phyloP scores from a whole-genome alignment of 306 rosid genomes.

The Bauhinia variegata region DNA sequence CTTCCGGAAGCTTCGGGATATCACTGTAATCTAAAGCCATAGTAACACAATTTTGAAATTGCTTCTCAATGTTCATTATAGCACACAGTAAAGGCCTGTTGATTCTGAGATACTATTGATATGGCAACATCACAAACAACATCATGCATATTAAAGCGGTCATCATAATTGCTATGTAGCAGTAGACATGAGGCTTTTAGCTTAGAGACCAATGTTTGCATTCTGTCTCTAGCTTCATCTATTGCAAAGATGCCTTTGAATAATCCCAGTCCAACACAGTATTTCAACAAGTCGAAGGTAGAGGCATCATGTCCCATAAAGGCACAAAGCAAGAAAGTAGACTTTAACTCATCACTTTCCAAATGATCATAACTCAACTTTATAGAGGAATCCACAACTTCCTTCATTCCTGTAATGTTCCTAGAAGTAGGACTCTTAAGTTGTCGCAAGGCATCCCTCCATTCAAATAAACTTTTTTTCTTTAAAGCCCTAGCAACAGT shows the following conservation, averaged over 20 bases:
- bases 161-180: background rate
- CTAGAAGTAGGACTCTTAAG: background rate
- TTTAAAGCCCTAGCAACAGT: conserved; percentile 10
- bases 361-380: background rate
- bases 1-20: conserved; percentile 3
- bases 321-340: background rate
- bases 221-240: conserved; percentile 1
- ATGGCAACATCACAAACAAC: conserved; percentile 36
- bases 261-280: conserved; percentile 4
- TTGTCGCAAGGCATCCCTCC: conserved; percentile 19
- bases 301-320: too few relatives aligned
- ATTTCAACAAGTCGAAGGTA: background rate
- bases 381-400: background rate
- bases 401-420: background rate
- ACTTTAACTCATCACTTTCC: background rate
- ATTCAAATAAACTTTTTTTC: background rate
- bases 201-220: background rate
- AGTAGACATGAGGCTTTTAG: conserved; percentile 28
- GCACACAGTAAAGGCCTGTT: background rate
- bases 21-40: background rate
- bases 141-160: conserved; percentile 37
- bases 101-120: conserved; percentile 19
- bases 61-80: background rate
- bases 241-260: background rate
- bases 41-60: background rate